Percentiles rank a stretch among this genome's conserved stretches.
These are phyloP conservation scores for Balakata baccata DNA, from an alignment of 345 rosid species.

Conservation along the genomic window DNA sequence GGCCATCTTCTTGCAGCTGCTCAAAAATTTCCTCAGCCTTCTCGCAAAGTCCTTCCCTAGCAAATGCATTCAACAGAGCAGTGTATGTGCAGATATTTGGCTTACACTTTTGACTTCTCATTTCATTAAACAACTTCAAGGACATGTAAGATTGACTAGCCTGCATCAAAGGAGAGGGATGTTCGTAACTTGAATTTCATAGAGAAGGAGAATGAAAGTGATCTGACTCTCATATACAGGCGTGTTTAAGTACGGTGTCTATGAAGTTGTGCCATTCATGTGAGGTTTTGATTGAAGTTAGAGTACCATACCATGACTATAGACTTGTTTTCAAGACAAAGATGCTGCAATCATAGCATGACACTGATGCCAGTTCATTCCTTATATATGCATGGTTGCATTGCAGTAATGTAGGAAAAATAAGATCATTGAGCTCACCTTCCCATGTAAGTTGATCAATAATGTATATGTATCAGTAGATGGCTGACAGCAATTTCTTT, in stretches of 20 bases:
- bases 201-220: background rate
- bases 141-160: conserved; percentile 81
- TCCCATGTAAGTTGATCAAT: conserved; percentile 86
- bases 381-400: background rate
- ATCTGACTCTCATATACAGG: background rate
- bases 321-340: background rate
- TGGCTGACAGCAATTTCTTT: conserved; percentile 59
- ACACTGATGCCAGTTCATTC: background rate
- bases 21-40: conserved; percentile 93
- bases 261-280: background rate
- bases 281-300: background rate
- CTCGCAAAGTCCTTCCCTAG: conserved; percentile 92
- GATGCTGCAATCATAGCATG: background rate
- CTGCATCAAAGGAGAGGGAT: conserved; percentile 35
- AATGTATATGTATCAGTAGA: conserved; percentile 76
- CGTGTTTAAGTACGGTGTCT: background rate
- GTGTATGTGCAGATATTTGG: conserved; percentile 90
- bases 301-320: background rate
- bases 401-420: background rate
- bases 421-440: conserved; percentile 38
- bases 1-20: conserved; percentile 81
- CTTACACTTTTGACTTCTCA: conserved; percentile 71
- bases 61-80: conserved; percentile 82
- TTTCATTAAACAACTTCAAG: conserved; percentile 68
- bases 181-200: conserved; percentile 1